phyloP scores from a whole-genome alignment of 2,329 filamentous ascomycete genomes.

The Ascochyta clinopodiicola region DNA sequence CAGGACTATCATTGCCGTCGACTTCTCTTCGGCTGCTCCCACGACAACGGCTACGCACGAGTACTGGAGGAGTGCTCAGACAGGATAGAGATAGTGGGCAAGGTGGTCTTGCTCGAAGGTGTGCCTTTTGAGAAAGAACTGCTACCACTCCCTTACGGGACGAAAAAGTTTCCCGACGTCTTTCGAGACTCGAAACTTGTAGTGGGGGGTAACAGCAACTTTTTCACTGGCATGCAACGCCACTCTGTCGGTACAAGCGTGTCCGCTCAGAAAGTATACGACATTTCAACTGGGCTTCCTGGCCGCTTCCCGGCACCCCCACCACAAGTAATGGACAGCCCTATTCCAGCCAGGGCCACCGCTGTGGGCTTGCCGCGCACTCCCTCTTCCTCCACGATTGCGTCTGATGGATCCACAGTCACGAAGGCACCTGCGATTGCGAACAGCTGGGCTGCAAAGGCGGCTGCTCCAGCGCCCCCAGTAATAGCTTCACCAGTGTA shows the following conservation, averaged over 20 bases:
- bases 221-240: not conserved
- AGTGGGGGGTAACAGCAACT: slow-evolving; percentile 7
- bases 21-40: slow-evolving; percentile 65
- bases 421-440: slow-evolving; percentile 16
- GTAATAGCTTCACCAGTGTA: slow-evolving; percentile 25
- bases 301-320: slow-evolving; percentile 33
- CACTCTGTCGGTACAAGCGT: slow-evolving; percentile 4
- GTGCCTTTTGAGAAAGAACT: slow-evolving; percentile 63
- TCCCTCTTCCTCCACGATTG: slow-evolving; percentile 39
- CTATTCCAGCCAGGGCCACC: slow-evolving; percentile 16
- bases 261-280: slow-evolving; percentile 21
- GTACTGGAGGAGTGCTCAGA: slow-evolving; percentile 58
- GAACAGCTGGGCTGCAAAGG: slow-evolving; percentile 44
- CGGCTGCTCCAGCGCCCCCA: slow-evolving; percentile 46
- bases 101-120: slow-evolving; percentile 64
- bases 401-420: slow-evolving; percentile 26
- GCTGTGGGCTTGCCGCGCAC: slow-evolving; percentile 28
- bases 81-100: slow-evolving; percentile 53
- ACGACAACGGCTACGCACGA: slow-evolving; percentile 62
- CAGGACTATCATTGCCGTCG: slow-evolving; percentile 67
- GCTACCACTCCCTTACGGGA: slow-evolving; percentile 57
- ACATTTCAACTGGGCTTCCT: slow-evolving; percentile 33
- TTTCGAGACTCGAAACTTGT: slow-evolving; percentile 61
- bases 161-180: slow-evolving; percentile 58
- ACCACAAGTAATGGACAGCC: slow-evolving; percentile 27